These are phyloP conservation scores for Tephrocybe sp. DNA, from an alignment of 768 basidiomycete genomes.

Conservation along the genomic window DNA sequence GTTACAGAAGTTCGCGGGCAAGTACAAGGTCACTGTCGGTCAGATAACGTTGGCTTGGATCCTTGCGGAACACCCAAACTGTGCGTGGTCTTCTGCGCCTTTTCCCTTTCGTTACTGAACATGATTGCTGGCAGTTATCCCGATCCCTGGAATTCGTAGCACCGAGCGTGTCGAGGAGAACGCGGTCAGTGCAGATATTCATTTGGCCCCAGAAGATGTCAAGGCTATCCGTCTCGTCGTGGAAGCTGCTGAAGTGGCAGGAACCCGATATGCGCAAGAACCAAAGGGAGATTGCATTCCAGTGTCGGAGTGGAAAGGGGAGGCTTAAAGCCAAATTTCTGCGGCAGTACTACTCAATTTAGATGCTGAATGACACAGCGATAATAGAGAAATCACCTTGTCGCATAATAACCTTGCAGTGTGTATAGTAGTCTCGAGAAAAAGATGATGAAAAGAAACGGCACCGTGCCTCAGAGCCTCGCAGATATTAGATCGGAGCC, in stretches of 20 bases:
- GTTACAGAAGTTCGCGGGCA: conserved; percentile 31
- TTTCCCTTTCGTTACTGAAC: not conserved
- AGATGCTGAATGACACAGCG: too few species aligned
- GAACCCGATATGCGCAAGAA: conserved; percentile 19
- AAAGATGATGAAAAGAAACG: too few species aligned
- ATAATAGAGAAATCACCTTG: too few species aligned
- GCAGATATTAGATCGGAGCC: too few species aligned
- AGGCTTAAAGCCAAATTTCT: too few species aligned
- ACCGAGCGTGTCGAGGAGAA: conserved; percentile 23
- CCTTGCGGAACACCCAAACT: conserved; percentile 27
- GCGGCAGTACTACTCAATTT: too few species aligned
- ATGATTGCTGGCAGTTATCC: conserved; percentile 17
- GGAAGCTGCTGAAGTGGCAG: conserved; percentile 18
- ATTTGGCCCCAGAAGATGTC: conserved; percentile 20
- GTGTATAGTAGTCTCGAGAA: too few species aligned
- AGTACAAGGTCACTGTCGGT: conserved; percentile 35
- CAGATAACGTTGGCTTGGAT: conserved; percentile 49
- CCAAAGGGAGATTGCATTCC: conserved; percentile 21
- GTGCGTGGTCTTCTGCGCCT: too few species aligned
- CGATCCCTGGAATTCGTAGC: conserved; percentile 23
- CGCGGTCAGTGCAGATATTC: conserved; percentile 18
- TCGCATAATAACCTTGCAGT: too few species aligned
- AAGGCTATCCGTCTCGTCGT: conserved; percentile 21
- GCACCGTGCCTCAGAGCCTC: too few species aligned
- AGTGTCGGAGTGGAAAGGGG: conserved; percentile 17